These are phyloP conservation scores for Mucor circinelloides DNA, from an alignment of 371 early-diverging fungal genomes.

Conservation along the genomic window DNA sequence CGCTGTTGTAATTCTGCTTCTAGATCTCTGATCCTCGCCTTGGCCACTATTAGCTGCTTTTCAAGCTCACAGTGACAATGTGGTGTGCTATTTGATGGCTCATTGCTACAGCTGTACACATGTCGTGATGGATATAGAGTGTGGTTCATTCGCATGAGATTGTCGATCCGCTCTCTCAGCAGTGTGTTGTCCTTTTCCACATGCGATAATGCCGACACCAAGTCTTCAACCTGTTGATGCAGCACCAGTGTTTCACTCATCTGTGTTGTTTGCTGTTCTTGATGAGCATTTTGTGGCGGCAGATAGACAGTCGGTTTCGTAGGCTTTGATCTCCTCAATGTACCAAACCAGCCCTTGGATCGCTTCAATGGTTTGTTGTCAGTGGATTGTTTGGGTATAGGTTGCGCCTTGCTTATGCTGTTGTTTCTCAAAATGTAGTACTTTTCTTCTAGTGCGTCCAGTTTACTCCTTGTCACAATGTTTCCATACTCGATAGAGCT, in stretches of 20 bases:
- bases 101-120: background rate
- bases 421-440: slow-evolving; percentile 62
- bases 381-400: slow-evolving; percentile 32
- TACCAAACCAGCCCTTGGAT: background rate
- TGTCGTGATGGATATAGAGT: background rate
- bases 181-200: background rate
- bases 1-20: background rate
- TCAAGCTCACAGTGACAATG: background rate
- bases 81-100: background rate
- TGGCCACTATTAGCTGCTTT: background rate
- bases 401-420: slow-evolving; percentile 59
- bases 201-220: slow-evolving; percentile 57
- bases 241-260: slow-evolving; percentile 30
- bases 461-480: slow-evolving; percentile 65
- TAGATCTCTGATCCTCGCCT: background rate
- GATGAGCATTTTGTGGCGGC: background rate
- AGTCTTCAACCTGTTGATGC: slow-evolving; percentile 64
- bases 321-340: background rate
- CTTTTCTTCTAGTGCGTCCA: slow-evolving; percentile 75
- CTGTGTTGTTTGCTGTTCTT: slow-evolving; percentile 41
- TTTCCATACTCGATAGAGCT: slow-evolving; percentile 75
- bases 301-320: background rate
- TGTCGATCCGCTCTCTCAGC: background rate
- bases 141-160: background rate
- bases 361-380: background rate